Conservation (phyloP, 2,329 filamentous ascomycete species). For the Elsinoe ampelina region DNA sequence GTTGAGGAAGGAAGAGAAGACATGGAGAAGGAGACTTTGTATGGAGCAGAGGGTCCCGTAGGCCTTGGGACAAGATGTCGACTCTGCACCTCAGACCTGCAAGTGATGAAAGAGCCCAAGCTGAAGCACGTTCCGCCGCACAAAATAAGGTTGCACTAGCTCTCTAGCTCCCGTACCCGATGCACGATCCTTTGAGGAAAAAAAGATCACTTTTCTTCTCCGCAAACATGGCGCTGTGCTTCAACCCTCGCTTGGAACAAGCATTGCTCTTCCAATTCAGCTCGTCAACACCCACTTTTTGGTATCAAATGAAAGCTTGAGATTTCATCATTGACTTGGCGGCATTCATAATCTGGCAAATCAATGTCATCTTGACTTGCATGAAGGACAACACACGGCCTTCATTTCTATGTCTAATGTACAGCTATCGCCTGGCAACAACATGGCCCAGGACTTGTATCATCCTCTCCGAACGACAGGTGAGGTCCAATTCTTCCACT, state of each 20-base stretch:
- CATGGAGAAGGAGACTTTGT: neutral
- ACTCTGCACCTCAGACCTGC: no score
- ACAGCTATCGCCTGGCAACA: no score
- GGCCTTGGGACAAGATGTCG: no score
- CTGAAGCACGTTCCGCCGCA: neutral
- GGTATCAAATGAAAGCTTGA: conserved; percentile 20
- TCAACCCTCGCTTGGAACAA: neutral
- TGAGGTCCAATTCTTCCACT: neutral
- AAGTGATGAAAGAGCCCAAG: neutral
- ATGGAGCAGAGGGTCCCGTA: no score
- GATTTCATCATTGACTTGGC: conserved; percentile 14
- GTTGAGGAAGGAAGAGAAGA: conserved; percentile 16
- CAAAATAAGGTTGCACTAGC: neutral
- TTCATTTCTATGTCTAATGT: no score
- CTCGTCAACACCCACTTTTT: neutral
- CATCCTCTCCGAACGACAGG: no score
- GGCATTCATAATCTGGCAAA: neutral
- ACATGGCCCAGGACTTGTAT: no score
- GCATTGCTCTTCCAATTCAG: neutral
- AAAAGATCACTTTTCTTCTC: conserved; percentile 3
- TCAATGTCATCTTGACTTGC: neutral
- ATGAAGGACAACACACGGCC: neutral
- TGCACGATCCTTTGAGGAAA: neutral
- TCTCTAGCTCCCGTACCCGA: neutral
- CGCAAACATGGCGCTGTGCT: conserved; percentile 2